Evolutionary conservation across 768 basidiomycete genomes (phyloP).

Genomic region (Holtermanniella nyarrowii): DNA sequence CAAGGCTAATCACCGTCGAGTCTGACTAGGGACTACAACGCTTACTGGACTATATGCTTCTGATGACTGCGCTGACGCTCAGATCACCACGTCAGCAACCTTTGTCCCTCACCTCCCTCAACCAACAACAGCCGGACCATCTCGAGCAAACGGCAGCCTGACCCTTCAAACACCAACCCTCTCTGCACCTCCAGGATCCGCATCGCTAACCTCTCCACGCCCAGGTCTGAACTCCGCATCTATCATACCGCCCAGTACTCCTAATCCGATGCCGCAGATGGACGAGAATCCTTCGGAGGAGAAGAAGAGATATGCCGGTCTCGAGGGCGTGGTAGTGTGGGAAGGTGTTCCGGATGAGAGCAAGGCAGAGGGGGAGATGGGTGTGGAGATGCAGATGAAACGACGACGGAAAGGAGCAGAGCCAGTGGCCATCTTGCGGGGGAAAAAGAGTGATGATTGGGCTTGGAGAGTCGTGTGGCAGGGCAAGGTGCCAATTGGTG

Average conservation of each 20-base stretch:
- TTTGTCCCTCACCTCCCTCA: slow-evolving; percentile 44
- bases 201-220: too few relatives aligned
- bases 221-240: slow-evolving; percentile 44
- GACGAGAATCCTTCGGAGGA: slow-evolving; percentile 44
- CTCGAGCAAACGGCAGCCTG: slow-evolving; percentile 33
- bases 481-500: slow-evolving; percentile 68
- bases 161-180: slow-evolving; percentile 28
- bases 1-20: too few relatives aligned
- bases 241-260: slow-evolving; percentile 71
- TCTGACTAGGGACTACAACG: background rate
- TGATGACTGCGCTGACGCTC: too few relatives aligned
- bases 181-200: slow-evolving; percentile 42
- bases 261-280: slow-evolving; percentile 69
- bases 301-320: slow-evolving; percentile 64
- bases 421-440: slow-evolving; percentile 59
- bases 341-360: slow-evolving; percentile 18
- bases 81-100: slow-evolving; percentile 69
- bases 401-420: slow-evolving; percentile 44
- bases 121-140: background rate
- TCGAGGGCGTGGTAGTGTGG: slow-evolving; percentile 65
- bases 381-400: slow-evolving; percentile 52
- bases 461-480: slow-evolving; percentile 73
- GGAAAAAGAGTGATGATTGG: too few relatives aligned
- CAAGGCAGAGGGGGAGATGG: slow-evolving; percentile 50
- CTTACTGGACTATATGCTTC: background rate